A percentile compares a stretch with the other conserved stretches of the same genome.
These are phyloP conservation scores for Colletotrichum truncatum DNA, from an alignment of 2,329 filamentous ascomycete species.

Conservation along the genomic window DNA sequence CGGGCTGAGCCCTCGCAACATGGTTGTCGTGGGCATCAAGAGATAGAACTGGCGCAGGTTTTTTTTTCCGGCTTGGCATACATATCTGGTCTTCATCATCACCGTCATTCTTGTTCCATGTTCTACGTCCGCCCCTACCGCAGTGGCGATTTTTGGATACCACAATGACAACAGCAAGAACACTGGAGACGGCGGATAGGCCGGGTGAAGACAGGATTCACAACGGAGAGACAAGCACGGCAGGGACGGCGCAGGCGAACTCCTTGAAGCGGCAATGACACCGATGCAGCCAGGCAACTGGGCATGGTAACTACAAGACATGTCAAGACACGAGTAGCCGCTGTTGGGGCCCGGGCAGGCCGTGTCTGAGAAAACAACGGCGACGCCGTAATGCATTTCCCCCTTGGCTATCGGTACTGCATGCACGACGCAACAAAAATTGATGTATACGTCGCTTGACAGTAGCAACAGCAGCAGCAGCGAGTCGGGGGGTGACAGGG, in stretches of 20 bases:
- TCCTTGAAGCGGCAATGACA: background rate
- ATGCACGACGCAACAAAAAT: background rate
- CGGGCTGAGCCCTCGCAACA: conserved; percentile 82
- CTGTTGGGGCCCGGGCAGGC: background rate
- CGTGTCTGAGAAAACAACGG: background rate
- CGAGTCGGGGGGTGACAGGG: background rate
- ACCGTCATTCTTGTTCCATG: background rate
- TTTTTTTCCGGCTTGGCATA: background rate
- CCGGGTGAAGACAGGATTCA: too few relatives aligned
- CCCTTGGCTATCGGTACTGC: background rate
- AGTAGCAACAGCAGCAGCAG: too few relatives aligned
- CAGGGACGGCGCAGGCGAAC: too few relatives aligned
- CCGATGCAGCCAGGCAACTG: background rate
- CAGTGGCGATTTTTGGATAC: background rate
- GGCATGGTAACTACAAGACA: background rate
- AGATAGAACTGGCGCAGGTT: conserved; percentile 45
- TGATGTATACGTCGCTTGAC: background rate
- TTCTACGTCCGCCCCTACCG: too few relatives aligned
- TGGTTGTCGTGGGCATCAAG: conserved; percentile 94
- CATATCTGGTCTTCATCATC: background rate
- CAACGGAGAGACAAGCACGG: too few relatives aligned
- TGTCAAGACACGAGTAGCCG: conserved; percentile 5
- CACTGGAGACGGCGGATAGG: too few relatives aligned
- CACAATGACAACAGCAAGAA: too few relatives aligned
- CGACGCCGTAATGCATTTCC: background rate